Percentiles rank a stretch among this genome's conserved stretches.
Evolutionary conservation across 768 basidiomycete species (phyloP).

Genomic region (Myochromella boudieri): DNA sequence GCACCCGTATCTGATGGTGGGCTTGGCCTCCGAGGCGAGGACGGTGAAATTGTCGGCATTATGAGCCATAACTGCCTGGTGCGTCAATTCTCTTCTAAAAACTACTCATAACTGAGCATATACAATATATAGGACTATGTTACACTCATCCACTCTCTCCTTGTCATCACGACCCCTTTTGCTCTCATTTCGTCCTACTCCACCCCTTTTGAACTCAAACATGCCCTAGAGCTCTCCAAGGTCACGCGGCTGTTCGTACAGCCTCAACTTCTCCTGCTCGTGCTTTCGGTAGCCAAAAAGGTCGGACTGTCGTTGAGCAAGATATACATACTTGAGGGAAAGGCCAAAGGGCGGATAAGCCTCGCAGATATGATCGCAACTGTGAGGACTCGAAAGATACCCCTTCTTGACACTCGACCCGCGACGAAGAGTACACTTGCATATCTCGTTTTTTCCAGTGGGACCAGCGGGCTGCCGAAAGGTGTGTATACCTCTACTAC

Average conservation of each 20-base stretch:
- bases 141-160: constrained; percentile 46
- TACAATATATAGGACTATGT: constrained; percentile 48
- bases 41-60: constrained; percentile 65
- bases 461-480: constrained; percentile 24
- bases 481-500: constrained; percentile 9
- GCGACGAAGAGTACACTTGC: constrained; percentile 20
- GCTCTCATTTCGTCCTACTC: constrained; percentile 53
- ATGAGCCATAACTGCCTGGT: constrained; percentile 71
- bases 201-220: constrained; percentile 55
- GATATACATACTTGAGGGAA: constrained; percentile 49
- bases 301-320: constrained; percentile 35
- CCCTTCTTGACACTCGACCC: constrained; percentile 3
- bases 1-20: constrained; percentile 50
- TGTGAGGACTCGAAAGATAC: constrained; percentile 21
- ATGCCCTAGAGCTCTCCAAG: constrained; percentile 46
- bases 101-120: not conserved
- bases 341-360: constrained; percentile 35
- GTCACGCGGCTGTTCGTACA: constrained; percentile 56
- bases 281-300: constrained; percentile 36
- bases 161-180: constrained; percentile 52
- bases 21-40: constrained; percentile 45
- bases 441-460: constrained; percentile 23
- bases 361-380: constrained; percentile 40
- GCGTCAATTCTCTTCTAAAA: constrained; percentile 20
- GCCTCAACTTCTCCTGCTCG: constrained; percentile 40